Conservation (phyloP, 371 early-diverging fungal species). For the Nosema muscidifuracis region DNA sequence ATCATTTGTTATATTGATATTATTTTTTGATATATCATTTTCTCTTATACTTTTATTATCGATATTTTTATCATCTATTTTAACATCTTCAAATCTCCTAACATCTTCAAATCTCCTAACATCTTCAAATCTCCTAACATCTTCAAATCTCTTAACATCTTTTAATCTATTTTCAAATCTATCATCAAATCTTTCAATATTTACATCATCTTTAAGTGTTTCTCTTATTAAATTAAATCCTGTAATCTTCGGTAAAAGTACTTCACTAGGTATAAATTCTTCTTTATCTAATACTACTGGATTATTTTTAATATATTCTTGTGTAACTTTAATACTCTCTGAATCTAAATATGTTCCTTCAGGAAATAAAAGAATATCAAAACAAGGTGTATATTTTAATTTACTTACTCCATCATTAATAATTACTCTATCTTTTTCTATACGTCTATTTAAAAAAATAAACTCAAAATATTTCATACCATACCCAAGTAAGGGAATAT, state of each 20-base stretch:
- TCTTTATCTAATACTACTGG: constrained; percentile 16
- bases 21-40: no score
- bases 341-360: constrained; percentile 62
- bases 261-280: constrained; percentile 36
- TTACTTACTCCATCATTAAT: constrained; percentile 34
- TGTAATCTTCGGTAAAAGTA: constrained; percentile 54
- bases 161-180: no score
- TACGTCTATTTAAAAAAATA: constrained; percentile 57
- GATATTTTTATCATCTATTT: no score
- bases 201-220: constrained; percentile 19
- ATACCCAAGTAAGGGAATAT: constrained; percentile 54
- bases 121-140: no score
- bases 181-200: no score
- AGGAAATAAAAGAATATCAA: constrained; percentile 55
- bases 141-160: no score
- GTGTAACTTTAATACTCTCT: constrained; percentile 41
- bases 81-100: no score
- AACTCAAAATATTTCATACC: constrained; percentile 54
- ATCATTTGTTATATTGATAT: no score
- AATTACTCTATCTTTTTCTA: constrained; percentile 40
- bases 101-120: no score
- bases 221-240: constrained; percentile 55
- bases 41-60: no score
- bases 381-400: constrained; percentile 32
- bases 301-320: constrained; percentile 34